Percentiles rank a stretch among this genome's conserved stretches.
Conservation (phyloP, 169 alveolate species). For the Besnoitia besnoiti region DNA sequence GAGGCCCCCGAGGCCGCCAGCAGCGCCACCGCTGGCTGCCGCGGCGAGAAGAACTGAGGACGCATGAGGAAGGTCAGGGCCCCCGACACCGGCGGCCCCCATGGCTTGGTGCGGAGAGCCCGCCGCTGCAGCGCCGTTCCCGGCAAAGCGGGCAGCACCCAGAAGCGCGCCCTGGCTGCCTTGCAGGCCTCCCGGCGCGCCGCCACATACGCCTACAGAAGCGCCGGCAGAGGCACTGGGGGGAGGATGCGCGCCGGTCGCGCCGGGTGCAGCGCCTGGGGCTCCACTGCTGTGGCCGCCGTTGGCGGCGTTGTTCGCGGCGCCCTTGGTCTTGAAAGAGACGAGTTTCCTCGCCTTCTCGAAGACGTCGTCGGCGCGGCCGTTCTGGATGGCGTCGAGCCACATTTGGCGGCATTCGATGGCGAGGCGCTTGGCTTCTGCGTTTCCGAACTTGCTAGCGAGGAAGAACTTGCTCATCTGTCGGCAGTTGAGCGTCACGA, state of each 20-base stretch:
- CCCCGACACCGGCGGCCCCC: neutral
- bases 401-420: conserved; percentile 38
- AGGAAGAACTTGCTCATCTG: conserved; percentile 39
- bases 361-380: conserved; percentile 46
- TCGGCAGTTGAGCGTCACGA: conserved; percentile 27
- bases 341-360: conserved; percentile 39
- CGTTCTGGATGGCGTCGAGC: conserved; percentile 27
- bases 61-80: neutral
- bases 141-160: neutral
- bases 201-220: neutral
- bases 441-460: conserved; percentile 43
- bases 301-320: neutral
- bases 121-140: neutral
- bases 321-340: conserved; percentile 18
- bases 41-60: neutral
- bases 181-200: neutral
- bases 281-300: neutral
- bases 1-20: neutral
- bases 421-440: conserved; percentile 44
- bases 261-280: conserved; percentile 1
- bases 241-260: neutral
- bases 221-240: neutral
- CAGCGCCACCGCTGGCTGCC: neutral
- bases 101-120: neutral
- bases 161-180: no score